A percentile compares a stretch with the other conserved stretches of the same genome.
These are phyloP conservation scores for Prosopis cineraria DNA, from an alignment of 306 rosid genomes.

Conservation along the genomic window DNA sequence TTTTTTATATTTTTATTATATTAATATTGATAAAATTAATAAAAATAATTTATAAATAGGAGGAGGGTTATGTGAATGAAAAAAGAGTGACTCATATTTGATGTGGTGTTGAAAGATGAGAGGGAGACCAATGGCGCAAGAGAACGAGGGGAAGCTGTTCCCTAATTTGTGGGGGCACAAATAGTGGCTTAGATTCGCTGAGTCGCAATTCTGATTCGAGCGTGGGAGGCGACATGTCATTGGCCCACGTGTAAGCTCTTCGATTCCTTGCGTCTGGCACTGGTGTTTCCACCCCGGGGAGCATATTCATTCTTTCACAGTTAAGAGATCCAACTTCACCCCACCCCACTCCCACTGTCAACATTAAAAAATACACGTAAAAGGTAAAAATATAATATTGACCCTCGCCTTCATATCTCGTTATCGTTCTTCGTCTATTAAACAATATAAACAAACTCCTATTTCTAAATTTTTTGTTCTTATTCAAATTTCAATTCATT, in stretches of 20 bases:
- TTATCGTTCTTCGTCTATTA: too few relatives aligned
- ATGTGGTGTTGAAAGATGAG: not conserved
- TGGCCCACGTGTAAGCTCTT: constrained; percentile 29
- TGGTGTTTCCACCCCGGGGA: constrained; percentile 51
- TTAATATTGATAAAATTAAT: too few relatives aligned
- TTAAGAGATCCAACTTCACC: not conserved
- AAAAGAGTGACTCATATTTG: not conserved
- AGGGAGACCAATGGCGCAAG: not conserved
- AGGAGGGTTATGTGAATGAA: too few relatives aligned
- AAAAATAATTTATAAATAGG: too few relatives aligned
- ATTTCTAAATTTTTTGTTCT: too few relatives aligned
- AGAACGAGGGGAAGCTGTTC: not conserved
- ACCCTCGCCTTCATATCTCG: too few relatives aligned
- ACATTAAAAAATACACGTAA: too few relatives aligned
- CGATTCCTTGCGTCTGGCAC: not conserved
- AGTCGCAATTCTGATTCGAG: constrained; percentile 28
- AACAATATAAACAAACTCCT: too few relatives aligned
- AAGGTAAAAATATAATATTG: too few relatives aligned
- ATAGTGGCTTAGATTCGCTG: not conserved
- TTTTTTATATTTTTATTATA: too few relatives aligned
- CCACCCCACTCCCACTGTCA: not conserved
- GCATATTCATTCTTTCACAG: constrained; percentile 30
- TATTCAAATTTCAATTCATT: too few relatives aligned
- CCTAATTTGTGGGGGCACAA: not conserved
- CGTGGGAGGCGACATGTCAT: not conserved